Evolutionary conservation across 1,284 basidiomycete genomes (phyloP).

Genomic region (Xerocomus minutiporus): DNA sequence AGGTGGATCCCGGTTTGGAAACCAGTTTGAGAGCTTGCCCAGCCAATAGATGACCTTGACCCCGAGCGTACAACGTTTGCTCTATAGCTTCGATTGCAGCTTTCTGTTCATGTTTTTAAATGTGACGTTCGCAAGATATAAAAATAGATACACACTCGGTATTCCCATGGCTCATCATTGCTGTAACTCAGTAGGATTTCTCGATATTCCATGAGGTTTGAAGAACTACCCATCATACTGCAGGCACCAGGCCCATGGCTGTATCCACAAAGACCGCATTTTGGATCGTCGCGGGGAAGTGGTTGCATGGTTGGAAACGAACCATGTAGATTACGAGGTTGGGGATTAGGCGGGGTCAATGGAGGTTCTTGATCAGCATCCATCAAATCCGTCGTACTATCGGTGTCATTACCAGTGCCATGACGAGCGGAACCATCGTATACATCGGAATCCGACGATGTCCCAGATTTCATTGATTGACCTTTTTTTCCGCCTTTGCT

Average conservation of each 20-base stretch:
- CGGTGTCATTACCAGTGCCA: conserved; percentile 22
- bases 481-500: conserved; percentile 27
- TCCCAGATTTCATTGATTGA: conserved; percentile 19
- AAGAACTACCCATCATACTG: conserved; percentile 58
- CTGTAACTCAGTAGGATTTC: conserved; percentile 57
- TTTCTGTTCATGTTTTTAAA: conserved; percentile 36
- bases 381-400: conserved; percentile 24
- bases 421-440: conserved; percentile 21
- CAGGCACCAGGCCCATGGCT: conserved; percentile 51
- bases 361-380: conserved; percentile 7
- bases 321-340: conserved; percentile 7
- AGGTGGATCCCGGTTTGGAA: conserved; percentile 9
- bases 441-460: conserved; percentile 32
- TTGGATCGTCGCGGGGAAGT: conserved; percentile 15
- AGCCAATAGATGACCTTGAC: conserved; percentile 49
- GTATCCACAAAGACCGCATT: conserved; percentile 62
- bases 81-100: conserved; percentile 66
- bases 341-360: conserved; percentile 9
- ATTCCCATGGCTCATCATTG: conserved; percentile 59
- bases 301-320: conserved; percentile 9
- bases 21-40: conserved; percentile 61
- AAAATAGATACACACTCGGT: conserved; percentile 43
- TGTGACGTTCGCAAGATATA: background rate
- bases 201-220: conserved; percentile 64
- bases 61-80: conserved; percentile 49